Percentiles rank a stretch among this genome's conserved stretches.
These are phyloP conservation scores for Neoboletus brunneissimus DNA, from an alignment of 768 basidiomycete genomes.

Conservation along the genomic window DNA sequence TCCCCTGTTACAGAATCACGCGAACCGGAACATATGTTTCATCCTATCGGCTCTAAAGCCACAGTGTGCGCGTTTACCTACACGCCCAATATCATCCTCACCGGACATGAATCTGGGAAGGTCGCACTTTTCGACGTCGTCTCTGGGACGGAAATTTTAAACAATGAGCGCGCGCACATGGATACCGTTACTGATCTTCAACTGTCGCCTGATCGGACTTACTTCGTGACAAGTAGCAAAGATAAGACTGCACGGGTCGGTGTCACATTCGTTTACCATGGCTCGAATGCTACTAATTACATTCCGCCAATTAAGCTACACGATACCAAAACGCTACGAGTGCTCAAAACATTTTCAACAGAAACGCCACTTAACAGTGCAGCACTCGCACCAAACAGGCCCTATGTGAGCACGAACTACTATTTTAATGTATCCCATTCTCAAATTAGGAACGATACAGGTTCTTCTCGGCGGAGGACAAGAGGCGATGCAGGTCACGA, in stretches of 20 bases:
- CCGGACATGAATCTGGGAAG: conserved; percentile 96
- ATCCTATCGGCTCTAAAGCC: conserved; percentile 92
- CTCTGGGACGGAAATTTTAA: conserved; percentile 77
- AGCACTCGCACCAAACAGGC: conserved; percentile 75
- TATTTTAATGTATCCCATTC: neutral
- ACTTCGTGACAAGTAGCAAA: conserved; percentile 95
- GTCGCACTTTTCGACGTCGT: conserved; percentile 88
- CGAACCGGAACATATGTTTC: conserved; percentile 77
- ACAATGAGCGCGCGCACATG: conserved; percentile 85
- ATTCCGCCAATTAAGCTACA: conserved; percentile 55
- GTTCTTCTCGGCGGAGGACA: conserved; percentile 94
- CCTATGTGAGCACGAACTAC: conserved; percentile 58
- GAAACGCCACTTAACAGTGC: conserved; percentile 97
- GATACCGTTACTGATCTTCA: conserved; percentile 92
- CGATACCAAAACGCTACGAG: conserved; percentile 81
- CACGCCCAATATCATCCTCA: conserved; percentile 74
- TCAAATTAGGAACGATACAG: conserved; percentile 35
- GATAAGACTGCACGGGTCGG: conserved; percentile 92
- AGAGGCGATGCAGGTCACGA: conserved; percentile 96
- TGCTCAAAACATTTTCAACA: conserved; percentile 90
- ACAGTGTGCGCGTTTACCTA: conserved; percentile 92
- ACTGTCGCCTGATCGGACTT: conserved; percentile 83
- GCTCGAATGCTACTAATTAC: neutral
- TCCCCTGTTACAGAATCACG: conserved; percentile 53
- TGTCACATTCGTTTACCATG: neutral